Base-by-base conservation (phyloP, 306 rosid species). In the Ziziphus jujuba region DNA sequence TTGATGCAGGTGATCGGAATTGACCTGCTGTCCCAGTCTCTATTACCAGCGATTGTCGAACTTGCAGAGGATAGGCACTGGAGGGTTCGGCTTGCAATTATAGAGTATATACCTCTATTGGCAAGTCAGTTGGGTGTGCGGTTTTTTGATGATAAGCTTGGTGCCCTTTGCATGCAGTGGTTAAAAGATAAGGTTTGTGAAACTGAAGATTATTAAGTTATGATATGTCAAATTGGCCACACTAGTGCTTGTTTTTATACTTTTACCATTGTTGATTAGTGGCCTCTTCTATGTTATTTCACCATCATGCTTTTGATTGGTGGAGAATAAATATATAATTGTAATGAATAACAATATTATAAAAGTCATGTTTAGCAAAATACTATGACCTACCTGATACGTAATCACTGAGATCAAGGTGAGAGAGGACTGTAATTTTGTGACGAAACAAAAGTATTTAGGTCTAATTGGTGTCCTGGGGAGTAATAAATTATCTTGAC, bases 51-150 rank as follows among this genome's bases (percentile, higher is more conserved):
- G 72, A 93, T 93, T 66, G 99, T 90, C 78, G 99, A 93, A 82
- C 99, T 93, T 48, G 99, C 99, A n/a, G 99, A 95, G 82, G 99
- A 95, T 72, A 88, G 95, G 76, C 99, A 90, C 75, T 95, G 99
- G 99, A 84, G 99, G 75, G 99, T 93, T 68, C 90, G 99, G 65
- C 93, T 93, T 66, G 99, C 99, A 36, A 95, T 95, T 60, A 95
- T 95, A 61, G 99, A 90, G 69, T 95, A 95, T 69, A 90, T 95
- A 71, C 99, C 99, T 67, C 79, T 95, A 45, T 76, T 95, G 88
- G 99, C 99, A 36, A 95, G 96, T 81, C 97, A 95, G 71, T 80
- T 95, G 88, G 99, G 99, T 70, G 97, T 95, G 21, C 90, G 96
- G 21, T 95, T 95, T 79, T 95, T 95, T 9, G 96, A 95, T 48